Percentiles rank a stretch among this genome's conserved stretches.
phyloP scores from a whole-genome alignment of 208 protist species.

The Trypanosoma lewisi region DNA sequence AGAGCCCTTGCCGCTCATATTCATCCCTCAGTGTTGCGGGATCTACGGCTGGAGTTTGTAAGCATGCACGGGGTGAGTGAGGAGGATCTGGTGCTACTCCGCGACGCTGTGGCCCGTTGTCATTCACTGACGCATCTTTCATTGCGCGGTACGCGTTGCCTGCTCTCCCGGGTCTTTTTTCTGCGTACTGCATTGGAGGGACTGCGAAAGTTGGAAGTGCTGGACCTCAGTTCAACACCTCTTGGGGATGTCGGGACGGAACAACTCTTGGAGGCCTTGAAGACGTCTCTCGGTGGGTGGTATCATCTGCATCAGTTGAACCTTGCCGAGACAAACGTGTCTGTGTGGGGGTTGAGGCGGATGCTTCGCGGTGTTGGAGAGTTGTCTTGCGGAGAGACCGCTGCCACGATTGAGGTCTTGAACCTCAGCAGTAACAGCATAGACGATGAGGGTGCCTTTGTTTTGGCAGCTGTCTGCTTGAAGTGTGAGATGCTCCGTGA shows the following conservation, averaged over 20 bases:
- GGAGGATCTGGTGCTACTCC: conserved; percentile 25
- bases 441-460: conserved; percentile 35
- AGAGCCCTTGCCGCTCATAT: conserved; percentile 34
- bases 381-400: conserved; percentile 7
- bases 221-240: conserved; percentile 49
- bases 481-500: conserved; percentile 35
- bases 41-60: conserved; percentile 33
- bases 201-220: conserved; percentile 20
- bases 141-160: conserved; percentile 31
- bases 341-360: conserved; percentile 30
- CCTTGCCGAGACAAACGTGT: conserved; percentile 51
- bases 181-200: conserved; percentile 12
- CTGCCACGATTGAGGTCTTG: conserved; percentile 31
- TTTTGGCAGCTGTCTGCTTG: conserved; percentile 45
- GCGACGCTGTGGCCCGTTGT: conserved; percentile 24
- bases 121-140: conserved; percentile 30
- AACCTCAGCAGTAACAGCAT: conserved; percentile 54
- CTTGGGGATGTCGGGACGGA: conserved; percentile 42
- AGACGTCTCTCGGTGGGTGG: conserved; percentile 49
- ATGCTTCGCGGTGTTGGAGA: conserved; percentile 27
- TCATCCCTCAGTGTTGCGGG: conserved; percentile 16
- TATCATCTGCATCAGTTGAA: conserved; percentile 45
- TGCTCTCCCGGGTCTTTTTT: conserved; percentile 26
- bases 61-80: conserved; percentile 25
- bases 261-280: conserved; percentile 33